Conservation (phyloP, 768 basidiomycete genomes). For the Calvatia gigantea region DNA sequence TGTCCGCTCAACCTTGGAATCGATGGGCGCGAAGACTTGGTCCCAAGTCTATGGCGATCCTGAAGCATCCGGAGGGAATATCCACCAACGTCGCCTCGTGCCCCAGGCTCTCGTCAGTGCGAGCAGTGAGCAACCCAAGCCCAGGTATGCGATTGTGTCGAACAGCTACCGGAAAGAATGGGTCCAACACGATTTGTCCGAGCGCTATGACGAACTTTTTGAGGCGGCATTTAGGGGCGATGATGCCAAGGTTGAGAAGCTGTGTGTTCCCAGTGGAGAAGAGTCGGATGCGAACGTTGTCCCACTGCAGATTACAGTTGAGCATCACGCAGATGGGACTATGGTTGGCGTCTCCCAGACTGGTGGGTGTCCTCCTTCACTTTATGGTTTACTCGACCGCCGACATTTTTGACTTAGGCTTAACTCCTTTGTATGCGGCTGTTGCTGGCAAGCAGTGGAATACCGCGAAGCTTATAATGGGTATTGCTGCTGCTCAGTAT, state of each 20-base stretch:
- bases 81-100: too few relatives aligned
- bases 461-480: slow-evolving; percentile 55
- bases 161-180: slow-evolving; percentile 22
- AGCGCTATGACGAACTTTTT: slow-evolving; percentile 49
- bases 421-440: slow-evolving; percentile 49
- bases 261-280: slow-evolving; percentile 47
- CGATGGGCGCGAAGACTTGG: slow-evolving; percentile 8
- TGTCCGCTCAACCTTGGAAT: not conserved
- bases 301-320: slow-evolving; percentile 44
- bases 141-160: slow-evolving; percentile 13
- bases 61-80: not conserved
- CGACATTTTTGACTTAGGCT: slow-evolving; percentile 26
- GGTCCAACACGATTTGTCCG: slow-evolving; percentile 30
- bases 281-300: slow-evolving; percentile 19
- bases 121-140: not conserved
- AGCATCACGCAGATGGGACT: slow-evolving; percentile 19
- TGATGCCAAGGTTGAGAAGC: slow-evolving; percentile 42
- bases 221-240: slow-evolving; percentile 55
- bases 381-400: not conserved
- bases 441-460: slow-evolving; percentile 48
- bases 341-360: slow-evolving; percentile 13
- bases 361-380: slow-evolving; percentile 19
- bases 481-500: slow-evolving; percentile 55
- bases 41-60: not conserved
- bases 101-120: not conserved